These are phyloP conservation scores for Ascochyta viciae-villosae DNA, from an alignment of 2,329 filamentous ascomycete species.

Conservation along the genomic window DNA sequence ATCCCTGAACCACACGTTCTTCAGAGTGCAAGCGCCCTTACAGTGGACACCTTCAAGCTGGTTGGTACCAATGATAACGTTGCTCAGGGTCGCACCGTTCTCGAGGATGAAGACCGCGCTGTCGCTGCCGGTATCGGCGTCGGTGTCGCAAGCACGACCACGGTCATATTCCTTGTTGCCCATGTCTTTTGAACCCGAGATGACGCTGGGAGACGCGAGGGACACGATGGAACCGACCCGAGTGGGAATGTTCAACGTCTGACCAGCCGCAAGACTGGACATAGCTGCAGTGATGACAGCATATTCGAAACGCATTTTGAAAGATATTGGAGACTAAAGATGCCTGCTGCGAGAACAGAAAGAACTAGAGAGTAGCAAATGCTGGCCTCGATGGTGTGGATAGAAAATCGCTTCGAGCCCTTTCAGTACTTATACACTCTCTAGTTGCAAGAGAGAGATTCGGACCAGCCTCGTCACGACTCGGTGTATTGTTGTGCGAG, in stretches of 20 bases:
- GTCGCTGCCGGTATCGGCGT: slow-evolving; percentile 18
- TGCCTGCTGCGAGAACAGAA: too few relatives aligned
- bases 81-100: slow-evolving; percentile 56
- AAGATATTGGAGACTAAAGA: background rate
- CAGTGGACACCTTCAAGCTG: slow-evolving; percentile 59
- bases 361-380: too few relatives aligned
- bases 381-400: too few relatives aligned
- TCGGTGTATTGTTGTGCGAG: too few relatives aligned
- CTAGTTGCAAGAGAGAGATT: background rate
- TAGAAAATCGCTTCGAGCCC: too few relatives aligned
- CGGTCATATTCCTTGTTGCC: slow-evolving; percentile 21
- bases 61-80: slow-evolving; percentile 60
- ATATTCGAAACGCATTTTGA: slow-evolving; percentile 11
- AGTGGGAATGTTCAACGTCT: slow-evolving; percentile 38
- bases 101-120: slow-evolving; percentile 59
- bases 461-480: too few relatives aligned
- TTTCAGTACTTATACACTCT: background rate
- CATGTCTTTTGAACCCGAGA: slow-evolving; percentile 17
- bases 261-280: slow-evolving; percentile 18
- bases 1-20: slow-evolving; percentile 23
- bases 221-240: slow-evolving; percentile 32
- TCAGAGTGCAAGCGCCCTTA: slow-evolving; percentile 54
- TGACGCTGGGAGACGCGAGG: slow-evolving; percentile 25
- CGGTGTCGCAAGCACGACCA: slow-evolving; percentile 16
- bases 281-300: slow-evolving; percentile 42